Conservation (phyloP, 2,329 filamentous ascomycete genomes). For the Xylaria sp. region DNA sequence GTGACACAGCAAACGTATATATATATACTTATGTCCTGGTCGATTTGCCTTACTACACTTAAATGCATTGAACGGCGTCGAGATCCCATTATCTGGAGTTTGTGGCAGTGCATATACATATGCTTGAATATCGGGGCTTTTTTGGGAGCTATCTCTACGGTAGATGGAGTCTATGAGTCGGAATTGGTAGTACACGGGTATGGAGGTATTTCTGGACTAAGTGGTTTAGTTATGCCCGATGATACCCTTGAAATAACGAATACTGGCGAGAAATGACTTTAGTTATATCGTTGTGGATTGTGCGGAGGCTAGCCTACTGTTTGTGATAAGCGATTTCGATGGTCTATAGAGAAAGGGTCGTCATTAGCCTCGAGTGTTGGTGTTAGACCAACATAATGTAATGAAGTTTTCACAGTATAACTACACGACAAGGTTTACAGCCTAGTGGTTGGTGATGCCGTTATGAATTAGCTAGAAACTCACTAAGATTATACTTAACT, state of each 20-base stretch:
- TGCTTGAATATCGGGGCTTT: conserved; percentile 14
- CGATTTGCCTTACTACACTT: conserved; percentile 19
- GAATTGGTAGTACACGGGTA: conserved; percentile 25
- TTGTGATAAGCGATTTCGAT: not conserved
- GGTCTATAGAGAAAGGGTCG: conserved; percentile 19
- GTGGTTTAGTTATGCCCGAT: conserved; percentile 33
- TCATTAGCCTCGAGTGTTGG: not conserved
- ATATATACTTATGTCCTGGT: conserved; percentile 28
- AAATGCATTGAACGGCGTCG: conserved; percentile 13
- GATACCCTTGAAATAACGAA: conserved; percentile 34
- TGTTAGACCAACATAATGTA: conserved; percentile 2
- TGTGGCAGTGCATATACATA: conserved; percentile 8
- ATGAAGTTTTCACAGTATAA: not conserved
- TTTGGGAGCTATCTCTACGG: conserved; percentile 13
- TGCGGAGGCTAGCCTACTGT: not conserved
- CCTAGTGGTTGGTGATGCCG: no score
- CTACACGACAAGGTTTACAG: no score
- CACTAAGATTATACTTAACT: no score
- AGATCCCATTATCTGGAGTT: conserved; percentile 12
- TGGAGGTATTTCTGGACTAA: conserved; percentile 37
- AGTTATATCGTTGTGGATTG: not conserved
- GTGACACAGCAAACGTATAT: conserved; percentile 26
- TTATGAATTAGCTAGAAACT: no score
- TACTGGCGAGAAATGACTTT: not conserved
- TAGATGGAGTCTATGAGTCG: conserved; percentile 14